Base-by-base conservation (phyloP, 163 green algal genomes). In the Coccomyxa subellipsoidea region DNA sequence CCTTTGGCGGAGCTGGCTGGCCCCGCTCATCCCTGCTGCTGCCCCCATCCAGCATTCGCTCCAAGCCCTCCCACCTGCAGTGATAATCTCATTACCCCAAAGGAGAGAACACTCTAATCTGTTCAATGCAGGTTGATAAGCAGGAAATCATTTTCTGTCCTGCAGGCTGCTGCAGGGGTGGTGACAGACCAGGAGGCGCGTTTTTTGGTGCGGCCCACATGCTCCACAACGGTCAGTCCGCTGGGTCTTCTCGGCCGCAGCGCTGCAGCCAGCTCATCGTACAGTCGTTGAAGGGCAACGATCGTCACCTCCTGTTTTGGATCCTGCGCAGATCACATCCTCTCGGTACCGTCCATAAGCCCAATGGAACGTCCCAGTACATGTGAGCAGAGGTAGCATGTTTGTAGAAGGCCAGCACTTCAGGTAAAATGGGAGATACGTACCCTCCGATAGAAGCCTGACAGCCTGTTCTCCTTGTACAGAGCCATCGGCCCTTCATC, bases 201-300 rank as follows among this genome's bases (percentile, higher is more conserved):
- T 59, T 76, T 71, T 27, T 81, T 38, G 10, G 39, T 79, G 21
- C 66, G 73, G 31, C 69, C 54, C 23, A 85, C 40, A 78, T 84
- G 69, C 31, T 95, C 88, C 5, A 92, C 82, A n/a, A 95, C 85
- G 18, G 93, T 96, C 18, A 96, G 85, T 0, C 92, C 92, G 0
- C 85, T 90, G n/a, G 70, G 81, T 32, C 87, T 84, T 70, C 82
- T 80, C 6, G 47, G 54, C 0, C 27, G 37, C 7, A 69, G 12
- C 25, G 69, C 69, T 47, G 15, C 69, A 35, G 83, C 39, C 0
- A 94, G 75, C 27, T 89, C 78, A 4, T 93, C 87, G 40, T 91
- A 94, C 77, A 95, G 76, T 35, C 73, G 72, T 83, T 95, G 90
- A 9, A 97, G 83, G 36, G 83, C 84, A 10, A 84, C 27, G 4